Conservation (phyloP, 2,329 filamentous ascomycete species). For the Aschersonia sp. region DNA sequence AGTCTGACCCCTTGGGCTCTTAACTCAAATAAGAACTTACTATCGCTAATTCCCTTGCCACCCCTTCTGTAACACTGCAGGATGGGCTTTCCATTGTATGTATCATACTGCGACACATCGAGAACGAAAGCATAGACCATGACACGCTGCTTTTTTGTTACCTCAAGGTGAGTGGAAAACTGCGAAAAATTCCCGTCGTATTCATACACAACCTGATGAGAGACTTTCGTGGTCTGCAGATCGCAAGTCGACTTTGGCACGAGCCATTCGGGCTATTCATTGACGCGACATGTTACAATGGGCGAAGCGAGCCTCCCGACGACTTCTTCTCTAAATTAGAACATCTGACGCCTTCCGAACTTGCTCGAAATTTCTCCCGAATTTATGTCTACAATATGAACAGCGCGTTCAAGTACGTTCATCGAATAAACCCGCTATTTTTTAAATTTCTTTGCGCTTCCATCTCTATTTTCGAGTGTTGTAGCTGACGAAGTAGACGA, state of each 20-base stretch:
- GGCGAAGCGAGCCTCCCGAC: slow-evolving; percentile 51
- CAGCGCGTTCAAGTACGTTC: slow-evolving; percentile 42
- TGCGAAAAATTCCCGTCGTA: neutral
- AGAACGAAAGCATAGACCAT: slow-evolving; percentile 48
- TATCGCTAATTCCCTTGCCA: neutral
- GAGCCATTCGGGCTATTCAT: slow-evolving; percentile 53
- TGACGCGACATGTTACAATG: slow-evolving; percentile 56
- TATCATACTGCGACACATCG: slow-evolving; percentile 52
- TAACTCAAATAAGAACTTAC: neutral
- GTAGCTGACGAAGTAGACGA: slow-evolving; percentile 23
- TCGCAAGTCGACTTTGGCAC: slow-evolving; percentile 56
- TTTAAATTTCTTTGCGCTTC: too few relatives aligned
- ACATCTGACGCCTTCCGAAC: slow-evolving; percentile 44
- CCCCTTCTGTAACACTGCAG: slow-evolving; percentile 14
- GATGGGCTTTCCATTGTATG: slow-evolving; percentile 56
- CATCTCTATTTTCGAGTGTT: neutral
- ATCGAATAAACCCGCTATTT: neutral
- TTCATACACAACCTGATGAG: neutral
- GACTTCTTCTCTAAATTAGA: slow-evolving; percentile 50
- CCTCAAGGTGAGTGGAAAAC: slow-evolving; percentile 36
- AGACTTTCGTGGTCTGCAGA: slow-evolving; percentile 21
- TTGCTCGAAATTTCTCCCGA: slow-evolving; percentile 42
- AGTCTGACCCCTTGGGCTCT: neutral
- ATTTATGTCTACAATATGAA: slow-evolving; percentile 65
- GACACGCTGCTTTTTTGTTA: slow-evolving; percentile 54